Evolutionary conservation across 2,329 filamentous ascomycete species (phyloP), one percentile per base, ranked within the genome.

Genomic region (Curvularia sp.): DNA sequence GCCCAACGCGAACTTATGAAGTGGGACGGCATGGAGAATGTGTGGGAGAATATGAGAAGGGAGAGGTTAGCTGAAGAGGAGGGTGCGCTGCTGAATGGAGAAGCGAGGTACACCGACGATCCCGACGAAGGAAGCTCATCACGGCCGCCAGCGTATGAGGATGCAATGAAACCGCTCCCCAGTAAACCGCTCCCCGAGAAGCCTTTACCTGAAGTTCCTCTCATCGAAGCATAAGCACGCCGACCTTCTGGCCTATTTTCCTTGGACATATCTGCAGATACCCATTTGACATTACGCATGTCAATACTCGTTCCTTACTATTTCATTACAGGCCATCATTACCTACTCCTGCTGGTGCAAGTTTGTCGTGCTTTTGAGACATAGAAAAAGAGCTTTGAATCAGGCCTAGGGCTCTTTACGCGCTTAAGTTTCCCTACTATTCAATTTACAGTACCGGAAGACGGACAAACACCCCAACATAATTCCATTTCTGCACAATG

Each of bases 151-250:
- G 55, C 44, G 2, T 58, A 58, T 20, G 47, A 44, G n/a, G 56
- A 55, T 20, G 56, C 52, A 22, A 51, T 64, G 58, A 70, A 70
- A 50, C 69, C 69, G 3, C 33, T 70, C 22, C 69, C 70, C n/a
- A 70, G 62, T 38, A 74, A 74, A 62, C 73, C 73, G 10, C 54
- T 76, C 13, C 74, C 74, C 0, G 74, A 76, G 57, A 76, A 76
- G 52, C 74, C 74, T 1, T 50, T 76, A 31, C 74, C 74, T 30
- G 67, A 63, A 28, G 67, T 75, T 49, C 74, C 74, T n/a, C 66
- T 76, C 18, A 71, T 76, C 35, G 72, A 74, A 52, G 58, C 70
- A 8, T 74, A 53, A 67, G 28, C 5, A 5, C 12, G 31, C 28
- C 20, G 31, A 31, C 22, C 9, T 57, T 26, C 10, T 15, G 20